Conservation (phyloP, 805 yeast genomes). For the Spathaspora arborariae region DNA sequence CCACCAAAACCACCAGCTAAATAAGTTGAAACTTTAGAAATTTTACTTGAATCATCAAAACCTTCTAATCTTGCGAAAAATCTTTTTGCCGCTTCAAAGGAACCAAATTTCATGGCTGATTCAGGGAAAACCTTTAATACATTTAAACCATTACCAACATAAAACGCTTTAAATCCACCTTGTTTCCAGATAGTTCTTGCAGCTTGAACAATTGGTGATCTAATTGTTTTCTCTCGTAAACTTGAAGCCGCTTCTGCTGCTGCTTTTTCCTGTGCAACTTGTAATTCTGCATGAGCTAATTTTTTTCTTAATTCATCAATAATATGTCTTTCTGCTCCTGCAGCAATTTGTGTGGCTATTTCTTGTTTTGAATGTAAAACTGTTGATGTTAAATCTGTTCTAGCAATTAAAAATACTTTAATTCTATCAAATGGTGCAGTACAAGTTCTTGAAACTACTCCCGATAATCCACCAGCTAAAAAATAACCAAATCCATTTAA, state of each 20-base stretch:
- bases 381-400: conserved; percentile 76
- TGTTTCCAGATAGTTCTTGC: conserved; percentile 76
- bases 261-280: conserved; percentile 21
- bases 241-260: conserved; percentile 26
- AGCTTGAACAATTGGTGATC: conserved; percentile 78
- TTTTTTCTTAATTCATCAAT: conserved; percentile 32
- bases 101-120: conserved; percentile 94
- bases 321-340: conserved; percentile 31
- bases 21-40: conserved; percentile 78
- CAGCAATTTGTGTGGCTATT: conserved; percentile 32
- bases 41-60: conserved; percentile 59
- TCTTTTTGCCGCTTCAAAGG: conserved; percentile 84
- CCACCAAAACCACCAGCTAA: conserved; percentile 97
- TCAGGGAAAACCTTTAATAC: conserved; percentile 95
- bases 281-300: conserved; percentile 19
- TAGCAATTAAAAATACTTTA: conserved; percentile 89
- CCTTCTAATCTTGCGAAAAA: conserved; percentile 74
- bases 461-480: conserved; percentile 92
- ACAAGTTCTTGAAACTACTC: conserved; percentile 92
- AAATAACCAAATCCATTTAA: conserved; percentile 86
- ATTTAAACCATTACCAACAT: conserved; percentile 93
- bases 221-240: conserved; percentile 41
- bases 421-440: conserved; percentile 97
- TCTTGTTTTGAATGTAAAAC: conserved; percentile 53
- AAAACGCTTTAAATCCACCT: conserved; percentile 85